Percentiles rank a stretch among this genome's conserved stretches.
phyloP scores from a whole-genome alignment of 129 eudicot species.

The Smallanthus sonchifolius region DNA sequence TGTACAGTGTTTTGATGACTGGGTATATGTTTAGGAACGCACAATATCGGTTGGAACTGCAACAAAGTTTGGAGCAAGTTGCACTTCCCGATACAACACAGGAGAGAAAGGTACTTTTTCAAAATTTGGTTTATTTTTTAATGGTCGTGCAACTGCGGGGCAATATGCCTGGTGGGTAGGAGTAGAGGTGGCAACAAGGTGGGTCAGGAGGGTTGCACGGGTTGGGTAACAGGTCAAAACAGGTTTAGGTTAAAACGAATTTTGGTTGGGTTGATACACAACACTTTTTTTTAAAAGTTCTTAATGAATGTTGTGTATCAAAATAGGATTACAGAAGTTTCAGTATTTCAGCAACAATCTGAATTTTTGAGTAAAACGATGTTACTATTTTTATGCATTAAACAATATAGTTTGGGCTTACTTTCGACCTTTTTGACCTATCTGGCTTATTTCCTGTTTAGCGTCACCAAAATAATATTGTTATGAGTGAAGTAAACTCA shows the following conservation, averaged over 20 bases:
- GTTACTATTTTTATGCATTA: neutral
- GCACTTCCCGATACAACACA: slow-evolving; percentile 85
- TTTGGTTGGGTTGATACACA: neutral
- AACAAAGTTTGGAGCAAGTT: slow-evolving; percentile 95
- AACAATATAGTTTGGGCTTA: neutral
- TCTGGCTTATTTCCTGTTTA: neutral
- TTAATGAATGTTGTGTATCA: neutral
- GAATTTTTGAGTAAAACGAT: neutral
- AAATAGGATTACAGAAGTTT: neutral
- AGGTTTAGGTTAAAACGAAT: neutral
- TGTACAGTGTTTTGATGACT: slow-evolving; percentile 98
- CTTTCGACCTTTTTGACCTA: neutral
- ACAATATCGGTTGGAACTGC: slow-evolving; percentile 85
- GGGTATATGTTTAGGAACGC: slow-evolving; percentile 99
- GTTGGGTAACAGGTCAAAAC: neutral
- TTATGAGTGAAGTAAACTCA: neutral
- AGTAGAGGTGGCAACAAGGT: neutral
- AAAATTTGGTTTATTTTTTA: neutral
- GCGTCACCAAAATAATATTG: neutral
- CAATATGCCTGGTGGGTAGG: neutral
- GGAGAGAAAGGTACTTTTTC: slow-evolving; percentile 49
- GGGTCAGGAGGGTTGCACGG: neutral
- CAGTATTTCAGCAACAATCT: neutral
- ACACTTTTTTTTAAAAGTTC: neutral
- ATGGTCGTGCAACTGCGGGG: neutral